These are phyloP conservation scores for Lasiodiplodia hormozganensis DNA, from an alignment of 2,329 filamentous ascomycete species.

Conservation along the genomic window DNA sequence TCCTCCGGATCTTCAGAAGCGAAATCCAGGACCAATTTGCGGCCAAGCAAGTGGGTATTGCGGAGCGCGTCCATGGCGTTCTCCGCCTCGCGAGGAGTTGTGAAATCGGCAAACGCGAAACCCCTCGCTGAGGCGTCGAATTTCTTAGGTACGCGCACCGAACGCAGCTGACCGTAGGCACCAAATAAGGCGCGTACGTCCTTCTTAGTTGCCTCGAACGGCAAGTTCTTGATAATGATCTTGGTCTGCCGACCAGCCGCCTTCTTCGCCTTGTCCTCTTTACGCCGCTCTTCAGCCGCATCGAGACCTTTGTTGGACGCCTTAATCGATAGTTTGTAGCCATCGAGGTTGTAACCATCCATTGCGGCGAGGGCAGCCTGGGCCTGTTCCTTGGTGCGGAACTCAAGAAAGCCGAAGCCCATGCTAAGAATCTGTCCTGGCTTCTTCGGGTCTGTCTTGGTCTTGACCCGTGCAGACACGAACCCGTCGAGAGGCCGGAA, in stretches of 20 bases:
- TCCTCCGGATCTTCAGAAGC: conserved; percentile 87
- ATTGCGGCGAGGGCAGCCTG: conserved; percentile 82
- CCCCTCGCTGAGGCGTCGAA: conserved; percentile 88
- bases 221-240: conserved; percentile 97
- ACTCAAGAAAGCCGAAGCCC: conserved; percentile 96
- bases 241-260: conserved; percentile 79
- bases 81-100: conserved; percentile 85
- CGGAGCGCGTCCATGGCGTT: conserved; percentile 90
- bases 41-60: conserved; percentile 91
- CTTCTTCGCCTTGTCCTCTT: conserved; percentile 84
- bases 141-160: conserved; percentile 93
- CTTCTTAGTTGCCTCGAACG: conserved; percentile 93
- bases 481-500: conserved; percentile 89
- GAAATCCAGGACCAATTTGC: conserved; percentile 89
- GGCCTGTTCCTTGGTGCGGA: conserved; percentile 77
- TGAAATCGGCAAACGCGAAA: conserved; percentile 97
- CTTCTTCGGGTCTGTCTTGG: conserved; percentile 90
- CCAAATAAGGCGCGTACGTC: conserved; percentile 86
- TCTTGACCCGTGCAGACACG: conserved; percentile 88
- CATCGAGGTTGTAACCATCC: conserved; percentile 87
- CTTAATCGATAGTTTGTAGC: conserved; percentile 83
- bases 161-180: conserved; percentile 89
- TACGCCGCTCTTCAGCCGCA: conserved; percentile 83
- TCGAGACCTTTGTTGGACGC: conserved; percentile 87
- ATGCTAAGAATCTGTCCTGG: conserved; percentile 89